Evolutionary conservation across 2,329 filamentous ascomycete species (phyloP).

Genomic region (Pyrenophora teres): DNA sequence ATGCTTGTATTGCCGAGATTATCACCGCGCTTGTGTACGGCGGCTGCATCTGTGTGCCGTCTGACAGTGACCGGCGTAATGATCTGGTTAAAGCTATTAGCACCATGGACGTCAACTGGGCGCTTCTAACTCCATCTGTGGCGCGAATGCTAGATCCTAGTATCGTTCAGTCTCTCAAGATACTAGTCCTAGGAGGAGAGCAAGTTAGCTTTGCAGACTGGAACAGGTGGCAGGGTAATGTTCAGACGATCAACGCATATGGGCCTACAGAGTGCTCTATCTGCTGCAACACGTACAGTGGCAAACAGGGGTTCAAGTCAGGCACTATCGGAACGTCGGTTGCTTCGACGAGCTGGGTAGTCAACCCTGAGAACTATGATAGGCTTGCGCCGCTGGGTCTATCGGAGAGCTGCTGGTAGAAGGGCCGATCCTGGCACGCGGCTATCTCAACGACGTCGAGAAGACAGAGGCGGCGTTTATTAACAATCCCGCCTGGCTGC

Average conservation of each 20-base stretch:
- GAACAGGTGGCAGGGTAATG: conserved; percentile 2
- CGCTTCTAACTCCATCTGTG: conserved; percentile 14
- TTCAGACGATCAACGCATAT: conserved; percentile 13
- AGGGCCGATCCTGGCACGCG: too few relatives aligned
- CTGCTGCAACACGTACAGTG: neutral
- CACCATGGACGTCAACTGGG: conserved; percentile 9
- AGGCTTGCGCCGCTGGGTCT: conserved; percentile 17
- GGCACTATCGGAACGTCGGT: too few relatives aligned
- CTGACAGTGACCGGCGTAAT: conserved; percentile 55
- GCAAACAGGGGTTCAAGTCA: too few relatives aligned
- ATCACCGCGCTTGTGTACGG: too few relatives aligned
- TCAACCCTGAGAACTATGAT: too few relatives aligned
- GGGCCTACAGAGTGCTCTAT: conserved; percentile 9
- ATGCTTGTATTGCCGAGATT: too few relatives aligned
- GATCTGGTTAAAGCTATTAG: conserved; percentile 58
- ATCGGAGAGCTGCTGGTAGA: conserved; percentile 60
- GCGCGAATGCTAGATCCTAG: conserved; percentile 15
- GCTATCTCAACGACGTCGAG: conserved; percentile 21
- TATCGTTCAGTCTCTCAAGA: conserved; percentile 5
- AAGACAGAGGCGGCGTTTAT: too few relatives aligned
- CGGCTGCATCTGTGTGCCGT: too few relatives aligned
- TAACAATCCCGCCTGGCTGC: too few relatives aligned
- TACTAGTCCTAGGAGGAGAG: conserved; percentile 8
- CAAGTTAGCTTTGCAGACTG: neutral
- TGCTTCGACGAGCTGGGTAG: too few relatives aligned